Conservation (phyloP, 1,284 basidiomycete species). For the Tilletia setariae region DNA sequence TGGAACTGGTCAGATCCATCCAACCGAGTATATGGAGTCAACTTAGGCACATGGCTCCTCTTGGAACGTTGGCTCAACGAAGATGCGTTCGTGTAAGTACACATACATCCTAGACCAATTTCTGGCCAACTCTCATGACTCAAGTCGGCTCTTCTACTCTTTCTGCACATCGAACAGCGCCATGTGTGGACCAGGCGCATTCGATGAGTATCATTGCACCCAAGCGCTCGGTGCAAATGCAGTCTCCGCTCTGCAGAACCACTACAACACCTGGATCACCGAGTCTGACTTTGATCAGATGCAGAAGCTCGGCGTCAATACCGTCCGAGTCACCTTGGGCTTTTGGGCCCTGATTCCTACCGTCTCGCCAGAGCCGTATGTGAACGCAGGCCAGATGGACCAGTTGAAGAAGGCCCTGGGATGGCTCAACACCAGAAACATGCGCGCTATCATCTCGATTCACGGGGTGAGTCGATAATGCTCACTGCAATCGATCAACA, state of each 20-base stretch:
- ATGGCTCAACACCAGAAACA: constrained; percentile 53
- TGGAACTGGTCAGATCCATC: constrained; percentile 49
- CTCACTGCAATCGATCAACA: not conserved
- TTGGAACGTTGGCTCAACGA: constrained; percentile 56
- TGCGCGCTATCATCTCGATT: constrained; percentile 57
- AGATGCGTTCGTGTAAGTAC: constrained; percentile 50
- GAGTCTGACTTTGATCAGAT: constrained; percentile 55
- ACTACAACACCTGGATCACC: constrained; percentile 55
- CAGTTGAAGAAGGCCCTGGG: constrained; percentile 43
- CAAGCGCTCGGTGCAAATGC: constrained; percentile 41
- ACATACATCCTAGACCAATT: too few species aligned
- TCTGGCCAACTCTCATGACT: too few species aligned
- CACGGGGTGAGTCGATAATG: constrained; percentile 49
- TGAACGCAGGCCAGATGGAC: constrained; percentile 34
- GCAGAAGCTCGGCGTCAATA: constrained; percentile 49
- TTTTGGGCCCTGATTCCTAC: constrained; percentile 53
- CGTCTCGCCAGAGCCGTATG: constrained; percentile 34
- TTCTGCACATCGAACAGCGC: not conserved
- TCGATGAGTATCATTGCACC: constrained; percentile 55
- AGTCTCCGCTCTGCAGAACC: constrained; percentile 38
- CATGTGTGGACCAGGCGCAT: constrained; percentile 47
- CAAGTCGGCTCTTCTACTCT: too few species aligned
- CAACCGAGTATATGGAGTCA: constrained; percentile 46
- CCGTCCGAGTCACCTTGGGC: constrained; percentile 54
- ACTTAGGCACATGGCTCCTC: constrained; percentile 50